A percentile compares a stretch with the other conserved stretches of the same genome.
Conservation (phyloP, 2,329 filamentous ascomycete genomes). For the Tolypocladium guangdongense region DNA sequence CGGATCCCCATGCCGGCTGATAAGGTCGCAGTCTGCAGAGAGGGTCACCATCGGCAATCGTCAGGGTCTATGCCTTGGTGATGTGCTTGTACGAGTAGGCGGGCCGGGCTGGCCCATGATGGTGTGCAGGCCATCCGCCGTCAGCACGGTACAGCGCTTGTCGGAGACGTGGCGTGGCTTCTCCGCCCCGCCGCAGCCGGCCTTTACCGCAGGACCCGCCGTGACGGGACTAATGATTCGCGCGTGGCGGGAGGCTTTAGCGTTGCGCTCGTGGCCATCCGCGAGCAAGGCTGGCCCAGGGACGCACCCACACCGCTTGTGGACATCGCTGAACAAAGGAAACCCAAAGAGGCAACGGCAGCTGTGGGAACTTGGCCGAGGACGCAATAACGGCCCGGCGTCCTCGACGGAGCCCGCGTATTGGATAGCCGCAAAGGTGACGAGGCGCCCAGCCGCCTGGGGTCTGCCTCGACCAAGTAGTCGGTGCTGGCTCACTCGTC, state of each 20-base stretch:
- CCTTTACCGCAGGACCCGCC: neutral
- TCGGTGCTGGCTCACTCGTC: neutral
- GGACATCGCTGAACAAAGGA: neutral
- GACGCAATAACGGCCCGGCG: neutral
- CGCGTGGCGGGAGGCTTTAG: neutral
- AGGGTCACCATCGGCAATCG: neutral
- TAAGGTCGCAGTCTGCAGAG: neutral
- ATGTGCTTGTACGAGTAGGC: neutral
- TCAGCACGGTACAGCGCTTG: constrained; percentile 1
- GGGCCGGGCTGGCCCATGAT: neutral
- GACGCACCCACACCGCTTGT: neutral
- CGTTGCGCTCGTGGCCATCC: neutral
- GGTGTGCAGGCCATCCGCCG: neutral
- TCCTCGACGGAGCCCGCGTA: neutral
- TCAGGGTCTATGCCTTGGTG: neutral
- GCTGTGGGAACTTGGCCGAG: neutral
- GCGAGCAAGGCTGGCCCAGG: neutral
- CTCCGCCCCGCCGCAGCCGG: neutral
- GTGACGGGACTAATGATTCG: neutral
- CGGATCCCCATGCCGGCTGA: too few relatives aligned
- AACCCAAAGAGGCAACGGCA: too few relatives aligned
- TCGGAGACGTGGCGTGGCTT: neutral
- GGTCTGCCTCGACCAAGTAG: neutral
- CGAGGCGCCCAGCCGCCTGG: neutral
- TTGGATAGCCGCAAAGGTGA: neutral